Evolutionary conservation across 306 rosid genomes (phyloP), one percentile per base, ranked within the genome.

Genomic region (Boehmeria nivea): DNA sequence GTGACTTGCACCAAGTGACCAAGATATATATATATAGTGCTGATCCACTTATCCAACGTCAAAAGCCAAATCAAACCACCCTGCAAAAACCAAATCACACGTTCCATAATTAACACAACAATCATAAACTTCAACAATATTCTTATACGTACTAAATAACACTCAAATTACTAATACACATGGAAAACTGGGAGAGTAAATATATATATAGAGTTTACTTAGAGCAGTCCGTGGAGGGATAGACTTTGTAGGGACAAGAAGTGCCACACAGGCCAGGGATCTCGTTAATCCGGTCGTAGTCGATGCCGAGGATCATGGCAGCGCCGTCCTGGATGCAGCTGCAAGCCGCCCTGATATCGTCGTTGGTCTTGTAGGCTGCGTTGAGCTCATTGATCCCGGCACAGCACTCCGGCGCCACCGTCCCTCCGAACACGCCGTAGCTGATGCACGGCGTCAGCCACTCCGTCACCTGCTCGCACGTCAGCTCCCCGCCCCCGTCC

Each of bases 171-270:
- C n/a, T n/a, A n/a, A n/a, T n/a, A n/a, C n/a, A n/a, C n/a, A n/a
- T n/a, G n/a, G n/a, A n/a, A n/a, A n/a, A n/a, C n/a, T n/a, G n/a
- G n/a, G 3, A 6, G 13, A 51, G 27, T 25, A 25, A 49, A 23
- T 23, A 43, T 16, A 6, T 17, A 43, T 6, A 14, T 6, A 43
- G n/a, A n/a, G n/a, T n/a, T n/a, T n/a, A 74, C 86, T 31, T 59
- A 25, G 79, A 51, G 73, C 96, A 88, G 11, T 88, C 43, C 20
- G 94, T 84, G 59, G 79, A 44, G 12, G 96, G 89, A 45, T 83
- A 81, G 33, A 88, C 73, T 78, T 69, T 75, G 74, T 19, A 68
- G 25, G 96, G 82, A 34, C 87, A 66, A 7, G 57, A 51, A 46
- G 87, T 64, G 31, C 76, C 72, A 42, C 90, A 88, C 2, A 27